Percentiles rank a stretch among this genome's conserved stretches.
Evolutionary conservation across 2,329 filamentous ascomycete species (phyloP).

Genomic region (Colletotrichum gigasporum): DNA sequence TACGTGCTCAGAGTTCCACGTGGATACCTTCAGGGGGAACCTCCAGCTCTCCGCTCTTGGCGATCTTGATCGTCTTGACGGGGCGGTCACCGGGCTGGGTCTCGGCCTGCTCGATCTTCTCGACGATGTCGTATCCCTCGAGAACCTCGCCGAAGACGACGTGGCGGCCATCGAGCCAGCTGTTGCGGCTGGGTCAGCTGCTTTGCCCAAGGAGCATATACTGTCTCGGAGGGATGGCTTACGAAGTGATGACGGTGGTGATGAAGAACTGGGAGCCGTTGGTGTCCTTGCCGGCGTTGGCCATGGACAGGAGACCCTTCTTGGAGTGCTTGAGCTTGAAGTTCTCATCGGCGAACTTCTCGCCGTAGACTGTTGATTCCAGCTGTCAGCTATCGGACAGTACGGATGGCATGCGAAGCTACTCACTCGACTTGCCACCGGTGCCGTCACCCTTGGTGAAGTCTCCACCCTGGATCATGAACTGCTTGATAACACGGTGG

Average conservation of each 20-base stretch:
- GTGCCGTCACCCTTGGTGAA: conserved; percentile 86
- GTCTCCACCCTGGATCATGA: conserved; percentile 94
- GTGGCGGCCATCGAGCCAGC: conserved; percentile 85
- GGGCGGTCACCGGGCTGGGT: conserved; percentile 77
- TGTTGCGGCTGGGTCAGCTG: conserved; percentile 40
- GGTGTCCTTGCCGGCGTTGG: conserved; percentile 85
- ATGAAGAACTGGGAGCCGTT: conserved; percentile 94
- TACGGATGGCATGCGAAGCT: not conserved
- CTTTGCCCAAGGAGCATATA: not conserved
- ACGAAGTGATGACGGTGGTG: conserved; percentile 82
- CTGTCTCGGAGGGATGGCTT: conserved; percentile 43
- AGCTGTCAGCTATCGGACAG: not conserved
- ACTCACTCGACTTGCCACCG: conserved; percentile 84
- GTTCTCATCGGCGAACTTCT: conserved; percentile 89
- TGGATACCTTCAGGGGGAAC: conserved; percentile 93
- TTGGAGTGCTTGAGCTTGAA: conserved; percentile 95
- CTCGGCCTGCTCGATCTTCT: conserved; percentile 78
- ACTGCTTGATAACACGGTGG: conserved; percentile 90
- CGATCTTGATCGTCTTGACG: conserved; percentile 75
- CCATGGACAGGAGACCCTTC: conserved; percentile 85
- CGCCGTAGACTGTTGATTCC: conserved; percentile 73
- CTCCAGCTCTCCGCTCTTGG: conserved; percentile 84
- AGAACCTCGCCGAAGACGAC: conserved; percentile 91
- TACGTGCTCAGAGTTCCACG: conserved; percentile 78
- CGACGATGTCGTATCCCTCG: conserved; percentile 84